Base-by-base conservation (phyloP, 1,284 basidiomycete species). In the Gastroboletus turbinatus region DNA sequence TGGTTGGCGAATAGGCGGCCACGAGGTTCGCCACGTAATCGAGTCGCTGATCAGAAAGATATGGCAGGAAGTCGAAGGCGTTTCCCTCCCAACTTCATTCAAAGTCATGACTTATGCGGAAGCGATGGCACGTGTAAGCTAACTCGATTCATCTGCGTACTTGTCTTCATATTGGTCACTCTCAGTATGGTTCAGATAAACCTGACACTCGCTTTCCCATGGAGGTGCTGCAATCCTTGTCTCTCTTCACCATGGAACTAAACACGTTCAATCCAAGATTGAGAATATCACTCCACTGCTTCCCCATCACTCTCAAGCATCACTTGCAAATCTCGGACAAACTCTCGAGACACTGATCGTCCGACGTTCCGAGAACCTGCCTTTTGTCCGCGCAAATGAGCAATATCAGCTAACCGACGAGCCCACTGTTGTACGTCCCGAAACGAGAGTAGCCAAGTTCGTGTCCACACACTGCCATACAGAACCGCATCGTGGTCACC, bases 151-250 rank as follows among this genome's bases (percentile, higher is more conserved):
- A n/a, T 57, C 38, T 46, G 16, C 14, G 2, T 27, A 16, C 53
- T 51, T 36, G 30, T 60, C 62, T 53, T 55, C 52, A 55, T 52
- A 46, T 55, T 59, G 57, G 61, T 64, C 40, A 40, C 43, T 55
- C 59, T 25, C 60, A 92, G 85, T 98, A 88, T 78, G 95, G 96
- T 10, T 94, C 92, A 48, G 95, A 98, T 76, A 98, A 98, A 77
- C 95, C 95, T 38, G 95, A 98, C 73, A 85, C 88, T 48, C 83
- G 96, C 52, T 96, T 92, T 74, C 85, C 83, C 46, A 81, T 96
- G 61, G 85, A 94, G 84, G 92, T 93, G 58, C 65, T 76, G 63
- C 43, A 30, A 7, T 23, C 39, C 7, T 36, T 21, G 21, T 46
- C 50, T 38, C 50, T 49, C 47, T 47, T 55, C 52, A 27, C 50